Base-by-base conservation (phyloP, 164 flowering plant species). In the Amborella trichopoda region DNA sequence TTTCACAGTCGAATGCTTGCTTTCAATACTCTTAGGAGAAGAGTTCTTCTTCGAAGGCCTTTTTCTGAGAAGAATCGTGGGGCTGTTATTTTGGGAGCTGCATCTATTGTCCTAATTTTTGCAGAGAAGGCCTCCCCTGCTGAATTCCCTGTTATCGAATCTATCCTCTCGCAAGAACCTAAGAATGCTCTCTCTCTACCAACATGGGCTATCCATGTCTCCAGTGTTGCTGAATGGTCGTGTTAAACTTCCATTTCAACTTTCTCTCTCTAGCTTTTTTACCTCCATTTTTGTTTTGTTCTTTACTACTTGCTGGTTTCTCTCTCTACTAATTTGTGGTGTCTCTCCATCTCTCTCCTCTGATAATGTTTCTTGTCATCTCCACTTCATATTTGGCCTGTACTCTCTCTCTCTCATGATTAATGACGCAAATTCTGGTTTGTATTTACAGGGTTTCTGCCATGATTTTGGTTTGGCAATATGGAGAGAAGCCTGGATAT, bases 201-300 rank as follows among this genome's bases (percentile, higher is more conserved):
- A 46, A 91, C 99, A 17, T 91, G 99, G 96, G 81, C 90, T 26
- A 56, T 87, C 41, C 99, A 91, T 44, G 88, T 91, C 28, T 91
- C 99, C 59, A 87, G 95, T 32, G 99, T 84, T 19, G 81, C 66
- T 24, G 99, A 91, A 68, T 91, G 99, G 99, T 91, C 28, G n/a
- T n/a, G n/a, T n/a, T n/a, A n/a, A n/a, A n/a, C n/a, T n/a, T n/a
- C n/a, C n/a, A n/a, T n/a, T n/a, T n/a, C n/a, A n/a, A n/a, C n/a
- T n/a, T n/a, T n/a, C n/a, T n/a, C n/a, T n/a, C n/a, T n/a, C n/a
- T n/a, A n/a, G n/a, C n/a, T n/a, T n/a, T n/a, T n/a, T n/a, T n/a
- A n/a, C n/a, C n/a, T n/a, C n/a, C n/a, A n/a, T n/a, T n/a, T n/a
- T n/a, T n/a, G n/a, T n/a, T n/a, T n/a, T n/a, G n/a, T n/a, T n/a